Evolutionary conservation across 768 basidiomycete genomes (phyloP).

Genomic region (Calocybe cyanea): DNA sequence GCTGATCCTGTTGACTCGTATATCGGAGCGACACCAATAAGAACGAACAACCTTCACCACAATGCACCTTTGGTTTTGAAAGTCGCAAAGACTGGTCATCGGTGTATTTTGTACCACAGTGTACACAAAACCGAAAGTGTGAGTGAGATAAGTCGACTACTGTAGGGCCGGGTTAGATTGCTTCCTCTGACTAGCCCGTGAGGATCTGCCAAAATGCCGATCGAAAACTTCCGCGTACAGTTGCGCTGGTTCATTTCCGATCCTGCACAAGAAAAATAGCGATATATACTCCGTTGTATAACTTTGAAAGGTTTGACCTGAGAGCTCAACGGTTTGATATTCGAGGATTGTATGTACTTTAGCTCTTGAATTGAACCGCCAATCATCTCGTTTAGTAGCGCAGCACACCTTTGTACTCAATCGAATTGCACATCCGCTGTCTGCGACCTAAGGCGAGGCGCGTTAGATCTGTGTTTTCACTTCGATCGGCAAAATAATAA

Average conservation of each 20-base stretch:
- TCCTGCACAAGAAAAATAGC: slow-evolving; percentile 79
- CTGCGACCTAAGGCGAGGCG: slow-evolving; percentile 86
- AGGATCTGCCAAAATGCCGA: no score
- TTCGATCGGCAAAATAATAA: slow-evolving; percentile 77
- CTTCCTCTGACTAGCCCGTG: no score
- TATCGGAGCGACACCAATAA: no score
- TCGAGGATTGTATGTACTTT: slow-evolving; percentile 48
- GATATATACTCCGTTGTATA: slow-evolving; percentile 82
- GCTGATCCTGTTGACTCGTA: no score
- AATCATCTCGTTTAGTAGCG: not conserved
- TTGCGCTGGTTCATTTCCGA: no score
- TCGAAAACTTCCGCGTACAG: no score
- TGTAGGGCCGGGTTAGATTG: no score
- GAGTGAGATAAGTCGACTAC: no score
- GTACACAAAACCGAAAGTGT: not conserved
- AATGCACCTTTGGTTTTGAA: no score
- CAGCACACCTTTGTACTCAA: slow-evolving; percentile 88
- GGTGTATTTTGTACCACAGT: not conserved
- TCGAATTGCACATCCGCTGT: slow-evolving; percentile 91
- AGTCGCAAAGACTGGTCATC: not conserved
- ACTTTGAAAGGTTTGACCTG: slow-evolving; percentile 37
- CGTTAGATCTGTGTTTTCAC: slow-evolving; percentile 85
- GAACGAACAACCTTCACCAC: no score
- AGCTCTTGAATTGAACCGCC: slow-evolving; percentile 22
- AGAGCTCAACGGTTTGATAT: no score